Base-by-base conservation (phyloP, 805 yeast genomes). In the Middelhovenomyces tepae region DNA sequence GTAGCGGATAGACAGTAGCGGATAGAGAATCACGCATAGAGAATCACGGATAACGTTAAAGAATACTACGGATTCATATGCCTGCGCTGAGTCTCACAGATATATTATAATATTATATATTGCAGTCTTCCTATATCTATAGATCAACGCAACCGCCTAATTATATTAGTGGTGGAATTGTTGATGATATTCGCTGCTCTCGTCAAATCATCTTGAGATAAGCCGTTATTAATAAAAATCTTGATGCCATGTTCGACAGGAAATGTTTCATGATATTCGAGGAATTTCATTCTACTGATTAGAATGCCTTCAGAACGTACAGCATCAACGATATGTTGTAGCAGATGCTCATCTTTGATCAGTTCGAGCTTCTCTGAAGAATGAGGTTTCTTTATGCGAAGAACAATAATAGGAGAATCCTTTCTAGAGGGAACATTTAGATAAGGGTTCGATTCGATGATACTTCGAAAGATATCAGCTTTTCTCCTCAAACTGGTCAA, bases 221-320 rank as follows among this genome's bases (percentile, higher is more conserved):
- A 11, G 5, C 25, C 32, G 7, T 68, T 61, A 37, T 69, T 71
- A 24, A 73, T 50, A 41, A 63, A 60, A 16, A 80, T 48, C 35
- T 71, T 64, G 44, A 81, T 56, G 38, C 75, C 72, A 28, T 84
- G 84, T 31, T 71, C 66, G 27, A 76, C 57, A 7, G 91, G 85
- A 39, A 81, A 63, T 32, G 75, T 60, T 52, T 86, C 96, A 50
- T 78, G 93, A 44, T 72, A 76, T 35, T 78, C 62, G 8, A 85
- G 67, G 37, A 65, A 65, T 37, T 73, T 74, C 17, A 75, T 64
- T 48, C 94, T 73, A 24, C 75, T 66, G 29, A 87, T 65, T 40
- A 85, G 65, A 11, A 83, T 67, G 10, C 73, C 70, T 11, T 66
- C 55, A 7, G 52, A 48, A 35, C 81, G 64, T 7, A 74, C 62